phyloP scores from a whole-genome alignment of 2,329 filamentous ascomycete species.

The Aspergillus fijiensis region DNA sequence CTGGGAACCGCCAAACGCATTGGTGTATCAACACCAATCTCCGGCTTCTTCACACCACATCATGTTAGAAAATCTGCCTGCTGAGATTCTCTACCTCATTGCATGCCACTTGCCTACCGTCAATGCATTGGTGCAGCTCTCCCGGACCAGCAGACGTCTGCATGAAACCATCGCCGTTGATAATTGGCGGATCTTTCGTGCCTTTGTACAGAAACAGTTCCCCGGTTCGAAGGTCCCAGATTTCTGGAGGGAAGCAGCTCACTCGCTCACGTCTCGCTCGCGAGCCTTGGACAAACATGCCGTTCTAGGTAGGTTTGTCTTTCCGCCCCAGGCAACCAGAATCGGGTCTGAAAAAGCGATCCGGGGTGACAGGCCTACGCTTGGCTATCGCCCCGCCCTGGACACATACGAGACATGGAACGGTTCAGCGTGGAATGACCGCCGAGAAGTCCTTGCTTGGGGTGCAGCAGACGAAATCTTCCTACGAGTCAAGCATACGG shows the following conservation, averaged over 20 bases:
- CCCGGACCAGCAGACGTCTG: conserved; percentile 48
- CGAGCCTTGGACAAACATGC: conserved; percentile 58
- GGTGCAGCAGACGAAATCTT: conserved; percentile 60
- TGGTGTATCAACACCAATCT: neutral
- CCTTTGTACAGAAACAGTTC: conserved; percentile 51
- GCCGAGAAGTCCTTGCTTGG: conserved; percentile 59
- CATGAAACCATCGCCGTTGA: conserved; percentile 48
- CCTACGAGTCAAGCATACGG: conserved; percentile 50
- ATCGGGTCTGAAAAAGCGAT: conserved; percentile 36
- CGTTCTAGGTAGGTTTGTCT: conserved; percentile 55
- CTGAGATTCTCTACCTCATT: conserved; percentile 47
- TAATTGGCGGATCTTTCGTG: conserved; percentile 49
- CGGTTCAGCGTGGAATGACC: conserved; percentile 47
- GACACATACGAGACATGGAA: conserved; percentile 58
- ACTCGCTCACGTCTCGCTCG: conserved; percentile 56
- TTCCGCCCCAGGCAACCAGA: conserved; percentile 45
- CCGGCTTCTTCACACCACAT: neutral
- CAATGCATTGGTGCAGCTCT: conserved; percentile 45
- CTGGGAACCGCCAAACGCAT: neutral
- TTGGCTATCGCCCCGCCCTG: conserved; percentile 60
- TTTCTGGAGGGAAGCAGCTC: conserved; percentile 52
- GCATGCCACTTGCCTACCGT: conserved; percentile 47
- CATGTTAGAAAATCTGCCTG: conserved; percentile 40
- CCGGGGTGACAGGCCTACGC: conserved; percentile 49
- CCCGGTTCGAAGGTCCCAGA: conserved; percentile 45